A percentile compares a stretch with the other conserved stretches of the same genome.
Evolutionary conservation across 2,329 filamentous ascomycete genomes (phyloP).

Genomic region (Nigrograna mackinnonii): DNA sequence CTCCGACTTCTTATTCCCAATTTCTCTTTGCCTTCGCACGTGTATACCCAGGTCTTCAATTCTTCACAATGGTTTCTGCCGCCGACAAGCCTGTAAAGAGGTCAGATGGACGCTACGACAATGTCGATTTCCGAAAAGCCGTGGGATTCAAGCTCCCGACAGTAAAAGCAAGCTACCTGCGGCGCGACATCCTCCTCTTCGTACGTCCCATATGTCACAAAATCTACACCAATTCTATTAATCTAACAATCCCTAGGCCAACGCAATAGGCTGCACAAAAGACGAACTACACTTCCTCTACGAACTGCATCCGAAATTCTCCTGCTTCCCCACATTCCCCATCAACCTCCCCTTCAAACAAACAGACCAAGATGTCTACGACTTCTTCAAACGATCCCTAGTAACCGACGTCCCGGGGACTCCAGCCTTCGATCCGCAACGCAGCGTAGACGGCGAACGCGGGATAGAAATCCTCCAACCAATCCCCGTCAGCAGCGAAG

Average conservation of each 20-base stretch:
- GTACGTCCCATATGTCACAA: slow-evolving; percentile 21
- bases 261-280: slow-evolving; percentile 42
- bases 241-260: slow-evolving; percentile 28
- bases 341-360: slow-evolving; percentile 52
- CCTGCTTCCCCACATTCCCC: slow-evolving; percentile 53
- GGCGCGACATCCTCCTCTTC: slow-evolving; percentile 49
- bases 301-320: slow-evolving; percentile 50
- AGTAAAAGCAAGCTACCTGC: slow-evolving; percentile 46
- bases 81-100: slow-evolving; percentile 39
- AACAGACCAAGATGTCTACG: slow-evolving; percentile 49
- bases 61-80: slow-evolving; percentile 8
- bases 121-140: slow-evolving; percentile 48
- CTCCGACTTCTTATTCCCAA: no score
- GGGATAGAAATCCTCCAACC: slow-evolving; percentile 43
- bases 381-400: slow-evolving; percentile 44
- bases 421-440: slow-evolving; percentile 46
- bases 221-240: neutral
- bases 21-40: no score
- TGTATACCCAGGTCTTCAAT: no score
- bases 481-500: slow-evolving; percentile 41
- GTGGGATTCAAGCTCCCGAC: slow-evolving; percentile 42
- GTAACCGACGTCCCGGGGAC: slow-evolving; percentile 41
- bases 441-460: slow-evolving; percentile 48
- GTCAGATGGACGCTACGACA: slow-evolving; percentile 44
- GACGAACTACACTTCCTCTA: slow-evolving; percentile 50